Conservation (phyloP, 371 early-diverging fungal species). For the Mucor racemosus region DNA sequence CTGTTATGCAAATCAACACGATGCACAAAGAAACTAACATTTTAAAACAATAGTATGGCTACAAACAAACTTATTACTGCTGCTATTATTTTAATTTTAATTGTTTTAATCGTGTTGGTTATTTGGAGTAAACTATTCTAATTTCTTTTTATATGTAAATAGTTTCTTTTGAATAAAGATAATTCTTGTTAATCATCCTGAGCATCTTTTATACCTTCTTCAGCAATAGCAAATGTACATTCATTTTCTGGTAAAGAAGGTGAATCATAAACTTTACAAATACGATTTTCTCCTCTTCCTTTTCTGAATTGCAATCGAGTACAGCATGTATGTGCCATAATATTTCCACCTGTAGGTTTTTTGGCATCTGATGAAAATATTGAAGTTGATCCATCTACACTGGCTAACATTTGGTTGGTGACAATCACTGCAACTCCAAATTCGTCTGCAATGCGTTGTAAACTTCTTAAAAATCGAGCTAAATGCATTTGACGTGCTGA, state of each 20-base stretch:
- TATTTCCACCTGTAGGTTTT: slow-evolving; percentile 98
- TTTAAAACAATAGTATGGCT: slow-evolving; percentile 74
- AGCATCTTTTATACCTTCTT: slow-evolving; percentile 71
- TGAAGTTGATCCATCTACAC: slow-evolving; percentile 89
- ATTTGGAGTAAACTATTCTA: slow-evolving; percentile 73
- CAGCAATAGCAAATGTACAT: slow-evolving; percentile 69
- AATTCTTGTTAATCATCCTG: slow-evolving; percentile 46
- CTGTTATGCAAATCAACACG: not conserved
- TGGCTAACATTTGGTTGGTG: slow-evolving; percentile 99
- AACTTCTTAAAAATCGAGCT: slow-evolving; percentile 89
- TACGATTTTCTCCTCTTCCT: slow-evolving; percentile 81
- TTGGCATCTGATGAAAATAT: slow-evolving; percentile 96
- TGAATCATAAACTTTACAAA: slow-evolving; percentile 92
- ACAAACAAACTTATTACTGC: slow-evolving; percentile 89
- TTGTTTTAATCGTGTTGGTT: slow-evolving; percentile 83
- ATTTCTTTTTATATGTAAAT: slow-evolving; percentile 4
- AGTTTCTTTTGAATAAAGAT: slow-evolving; percentile 12
- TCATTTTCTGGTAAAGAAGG: slow-evolving; percentile 86
- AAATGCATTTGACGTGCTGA: slow-evolving; percentile 98
- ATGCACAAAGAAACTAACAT: not conserved
- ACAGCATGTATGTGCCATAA: slow-evolving; percentile 96
- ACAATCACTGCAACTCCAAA: slow-evolving; percentile 73
- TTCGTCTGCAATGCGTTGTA: slow-evolving; percentile 96
- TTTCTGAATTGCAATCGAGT: slow-evolving; percentile 80
- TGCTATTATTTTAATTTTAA: slow-evolving; percentile 82